phyloP scores from a whole-genome alignment of 1,284 basidiomycete species.

The Agroathelia rolfsii region DNA sequence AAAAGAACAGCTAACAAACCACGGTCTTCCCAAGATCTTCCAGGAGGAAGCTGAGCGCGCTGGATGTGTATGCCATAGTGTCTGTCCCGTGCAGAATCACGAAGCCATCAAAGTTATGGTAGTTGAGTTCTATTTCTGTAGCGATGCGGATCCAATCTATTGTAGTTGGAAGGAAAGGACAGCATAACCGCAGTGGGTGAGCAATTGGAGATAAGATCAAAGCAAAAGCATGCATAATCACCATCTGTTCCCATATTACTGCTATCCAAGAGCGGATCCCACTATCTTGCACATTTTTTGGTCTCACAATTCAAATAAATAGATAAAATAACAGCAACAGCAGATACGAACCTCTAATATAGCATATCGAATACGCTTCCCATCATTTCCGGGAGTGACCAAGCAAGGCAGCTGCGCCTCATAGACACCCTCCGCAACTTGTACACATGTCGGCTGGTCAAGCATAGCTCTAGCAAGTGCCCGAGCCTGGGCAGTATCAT shows the following conservation, averaged over 20 bases:
- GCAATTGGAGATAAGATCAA: constrained; percentile 7
- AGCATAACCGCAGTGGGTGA: constrained; percentile 8
- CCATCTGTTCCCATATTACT: constrained; percentile 78
- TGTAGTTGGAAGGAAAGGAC: constrained; percentile 9
- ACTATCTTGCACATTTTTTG: constrained; percentile 33
- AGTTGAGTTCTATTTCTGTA: constrained; percentile 86
- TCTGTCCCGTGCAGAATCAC: constrained; percentile 90
- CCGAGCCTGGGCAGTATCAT: too few relatives aligned
- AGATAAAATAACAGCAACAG: not conserved
- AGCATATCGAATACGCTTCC: constrained; percentile 70
- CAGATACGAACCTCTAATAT: constrained; percentile 56
- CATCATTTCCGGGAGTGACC: constrained; percentile 60
- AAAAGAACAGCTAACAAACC: constrained; percentile 28
- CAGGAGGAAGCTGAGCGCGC: constrained; percentile 80
- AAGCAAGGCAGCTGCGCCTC: constrained; percentile 64
- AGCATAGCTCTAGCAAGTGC: too few relatives aligned
- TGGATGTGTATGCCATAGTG: constrained; percentile 85
- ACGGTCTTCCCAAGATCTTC: constrained; percentile 88
- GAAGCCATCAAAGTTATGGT: constrained; percentile 77
- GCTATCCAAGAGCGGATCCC: constrained; percentile 81
- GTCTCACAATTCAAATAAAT: not conserved
- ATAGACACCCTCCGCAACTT: constrained; percentile 49
- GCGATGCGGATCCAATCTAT: constrained; percentile 85
- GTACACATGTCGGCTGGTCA: constrained; percentile 36
- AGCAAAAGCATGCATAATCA: constrained; percentile 18